Base-by-base conservation (phyloP, 73 alveolate species). In the Paraurostyla sp. region DNA sequence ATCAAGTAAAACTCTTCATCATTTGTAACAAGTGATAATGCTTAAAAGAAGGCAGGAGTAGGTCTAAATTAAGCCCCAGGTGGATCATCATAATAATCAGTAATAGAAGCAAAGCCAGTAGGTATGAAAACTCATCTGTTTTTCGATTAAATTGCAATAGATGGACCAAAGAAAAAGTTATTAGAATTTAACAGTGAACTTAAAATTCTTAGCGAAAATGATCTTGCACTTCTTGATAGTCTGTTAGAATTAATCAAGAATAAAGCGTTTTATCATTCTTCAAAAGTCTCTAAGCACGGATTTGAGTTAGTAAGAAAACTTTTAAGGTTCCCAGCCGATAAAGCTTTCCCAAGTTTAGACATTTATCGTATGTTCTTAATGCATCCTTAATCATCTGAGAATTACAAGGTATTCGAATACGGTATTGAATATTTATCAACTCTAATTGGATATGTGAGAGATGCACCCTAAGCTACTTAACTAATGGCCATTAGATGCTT, bases 321-420 rank as follows among this genome's bases (percentile, higher is more conserved):
- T 62, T 92, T 97, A 9, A 75, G 93, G 48, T 96, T 99, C 99
- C 98, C 97, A 40, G 92, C 89, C 50, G 97, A 97, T 41, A 54
- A 69, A 42, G 87, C 96, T 68, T 94, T 98, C 71, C 99, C 99
- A 29, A 91, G 91, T 65, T 93, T 95, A 80, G 99, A 98, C 69
- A 92, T 97, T 46, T 95, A 96, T 92, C 94, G 99, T 90, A 91
- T 97, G 97, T 96, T 94, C 86, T 73, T 96, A 52, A 82, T 92
- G 75, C 99, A 97, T 78, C 97, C 98, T 7, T 76, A 85, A 50
- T 87, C 97, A 50, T 92, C 94, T 0, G 97, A 94, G 48, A 59
- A 89, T 73, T 97, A 88, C 69, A 97, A 95, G 92, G 94, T 89
- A 32, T 89, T 87, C 29, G 99, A 96, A 52, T 88, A 91, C 0